Evolutionary conservation across 140 eudicot species (phyloP).

Genomic region (Bidens hawaiensis): DNA sequence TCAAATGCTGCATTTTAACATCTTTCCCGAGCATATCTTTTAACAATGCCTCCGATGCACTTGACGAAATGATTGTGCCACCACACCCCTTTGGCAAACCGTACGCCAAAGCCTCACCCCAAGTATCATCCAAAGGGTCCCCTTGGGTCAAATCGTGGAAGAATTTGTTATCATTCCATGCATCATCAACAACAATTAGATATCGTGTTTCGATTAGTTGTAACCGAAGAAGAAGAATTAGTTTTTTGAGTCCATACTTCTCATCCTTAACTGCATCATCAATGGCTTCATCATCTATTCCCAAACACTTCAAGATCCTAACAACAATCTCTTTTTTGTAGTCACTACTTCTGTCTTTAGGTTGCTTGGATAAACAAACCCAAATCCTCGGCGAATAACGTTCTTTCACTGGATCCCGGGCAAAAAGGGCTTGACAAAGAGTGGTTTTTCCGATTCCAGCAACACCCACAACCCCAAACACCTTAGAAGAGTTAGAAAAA

Average conservation of each 20-base stretch:
- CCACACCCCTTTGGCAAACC: slow-evolving; percentile 55
- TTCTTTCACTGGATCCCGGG: slow-evolving; percentile 11
- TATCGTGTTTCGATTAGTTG: slow-evolving; percentile 41
- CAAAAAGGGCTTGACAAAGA: slow-evolving; percentile 39
- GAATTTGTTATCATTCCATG: slow-evolving; percentile 10
- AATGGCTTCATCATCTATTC: slow-evolving; percentile 36
- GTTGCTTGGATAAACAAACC: slow-evolving; percentile 53
- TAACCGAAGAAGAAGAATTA: slow-evolving; percentile 28
- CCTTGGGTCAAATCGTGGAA: slow-evolving; percentile 10
- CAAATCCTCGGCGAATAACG: slow-evolving; percentile 41
- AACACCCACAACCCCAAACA: slow-evolving; percentile 43
- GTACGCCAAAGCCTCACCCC: slow-evolving; percentile 25
- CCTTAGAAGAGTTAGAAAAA: too few species aligned
- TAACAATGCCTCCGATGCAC: slow-evolving; percentile 26
- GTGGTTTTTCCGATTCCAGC: slow-evolving; percentile 58
- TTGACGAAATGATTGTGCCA: slow-evolving; percentile 42
- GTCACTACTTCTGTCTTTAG: neutral
- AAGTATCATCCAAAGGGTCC: neutral
- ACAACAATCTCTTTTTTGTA: slow-evolving; percentile 25
- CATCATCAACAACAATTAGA: slow-evolving; percentile 52
- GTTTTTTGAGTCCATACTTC: too few species aligned
- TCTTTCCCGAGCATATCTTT: slow-evolving; percentile 47
- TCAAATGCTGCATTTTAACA: slow-evolving; percentile 24
- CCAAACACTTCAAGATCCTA: too few species aligned
- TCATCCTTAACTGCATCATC: too few species aligned